Evolutionary conservation across 1,139 yeast species (phyloP).

Genomic region (Yamadazyma spencermartinsiae): DNA sequence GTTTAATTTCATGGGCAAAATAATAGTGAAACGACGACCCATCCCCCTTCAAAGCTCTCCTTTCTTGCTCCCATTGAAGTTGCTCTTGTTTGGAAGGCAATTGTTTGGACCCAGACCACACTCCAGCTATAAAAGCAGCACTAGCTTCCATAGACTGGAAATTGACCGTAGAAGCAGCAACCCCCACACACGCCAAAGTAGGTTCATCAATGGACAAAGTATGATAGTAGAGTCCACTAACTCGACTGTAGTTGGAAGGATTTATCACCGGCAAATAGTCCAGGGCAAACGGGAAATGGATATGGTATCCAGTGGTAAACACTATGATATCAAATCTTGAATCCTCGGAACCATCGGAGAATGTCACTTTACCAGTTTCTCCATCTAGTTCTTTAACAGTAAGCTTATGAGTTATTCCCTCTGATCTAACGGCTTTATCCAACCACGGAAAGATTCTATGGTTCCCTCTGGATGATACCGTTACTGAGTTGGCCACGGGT

Average conservation of each 20-base stretch:
- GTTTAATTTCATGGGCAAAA: slow-evolving; percentile 20
- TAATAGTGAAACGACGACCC: slow-evolving; percentile 28
- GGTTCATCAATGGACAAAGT: slow-evolving; percentile 45
- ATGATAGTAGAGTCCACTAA: slow-evolving; percentile 38
- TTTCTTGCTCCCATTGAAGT: slow-evolving; percentile 27
- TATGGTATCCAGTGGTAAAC: slow-evolving; percentile 41
- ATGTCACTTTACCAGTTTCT: slow-evolving; percentile 25
- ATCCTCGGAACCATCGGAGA: slow-evolving; percentile 28
- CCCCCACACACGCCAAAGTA: slow-evolving; percentile 42
- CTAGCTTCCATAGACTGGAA: slow-evolving; percentile 45
- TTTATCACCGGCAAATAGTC: slow-evolving; percentile 21
- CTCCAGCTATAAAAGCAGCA: slow-evolving; percentile 49
- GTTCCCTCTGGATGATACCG: slow-evolving; percentile 36
- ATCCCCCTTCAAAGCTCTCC: slow-evolving; percentile 23
- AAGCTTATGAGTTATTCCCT: slow-evolving; percentile 34
- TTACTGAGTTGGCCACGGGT: slow-evolving; percentile 40
- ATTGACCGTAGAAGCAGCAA: slow-evolving; percentile 38
- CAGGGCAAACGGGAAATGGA: slow-evolving; percentile 33
- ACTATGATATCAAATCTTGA: slow-evolving; percentile 29
- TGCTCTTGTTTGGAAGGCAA: slow-evolving; percentile 33
- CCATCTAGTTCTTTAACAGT: slow-evolving; percentile 27
- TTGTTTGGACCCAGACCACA: slow-evolving; percentile 35
- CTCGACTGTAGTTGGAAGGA: slow-evolving; percentile 29
- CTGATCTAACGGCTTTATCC: slow-evolving; percentile 37
- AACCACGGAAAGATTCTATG: slow-evolving; percentile 32